Base-by-base conservation (phyloP, 305 asterid species). In the Nicotiana rustica region DNA sequence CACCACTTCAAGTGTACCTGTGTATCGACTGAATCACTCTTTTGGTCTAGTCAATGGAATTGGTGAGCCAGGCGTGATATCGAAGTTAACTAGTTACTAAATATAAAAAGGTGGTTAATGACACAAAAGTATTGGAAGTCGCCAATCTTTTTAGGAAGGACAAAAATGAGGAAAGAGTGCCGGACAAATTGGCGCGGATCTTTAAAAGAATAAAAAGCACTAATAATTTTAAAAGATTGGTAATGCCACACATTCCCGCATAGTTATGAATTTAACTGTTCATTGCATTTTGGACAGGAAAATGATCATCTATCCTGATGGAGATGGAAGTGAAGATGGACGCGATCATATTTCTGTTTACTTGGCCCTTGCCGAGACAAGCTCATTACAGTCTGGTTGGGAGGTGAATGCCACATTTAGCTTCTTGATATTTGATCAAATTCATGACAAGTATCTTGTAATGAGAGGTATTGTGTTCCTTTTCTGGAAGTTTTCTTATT, bases 341-440 rank as follows among this genome's bases (percentile, higher is more conserved):
- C 1, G 1, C 6, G 65, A 7, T 18, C 65, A 60, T 60, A 59
- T 59, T 6, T 59, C 29, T n/a, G 4, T 6, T 2, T 59, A 59
- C 12, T 59, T 59, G 29, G 65, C 65, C 25, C n/a, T 59, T 6
- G 65, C 12, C 9, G 29, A 2, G 65, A 59, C 65, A 7, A 60
- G 5, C 65, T 60, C 65, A 1, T 2, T 60, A 18, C 29, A 18
- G 1, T 12, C 29, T 60, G 65, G 29, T 60, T 60, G 65, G 65
- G 65, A 60, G 65, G 65, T 60, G 65, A 60, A 60, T 60, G 65
- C 25, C 12, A n/a, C 65, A 2, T 60, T 60, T 60, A 60, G 65
- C 65, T 60, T 60, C 65, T 60, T 60, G 29, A 18, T 18, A 2
- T 60, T 60, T 60, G 13, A 60, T 60, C 65, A 60, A 18, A 60